Evolutionary conservation across 139 green algal species (phyloP).

Genomic region (Zygnema cylindricum): DNA sequence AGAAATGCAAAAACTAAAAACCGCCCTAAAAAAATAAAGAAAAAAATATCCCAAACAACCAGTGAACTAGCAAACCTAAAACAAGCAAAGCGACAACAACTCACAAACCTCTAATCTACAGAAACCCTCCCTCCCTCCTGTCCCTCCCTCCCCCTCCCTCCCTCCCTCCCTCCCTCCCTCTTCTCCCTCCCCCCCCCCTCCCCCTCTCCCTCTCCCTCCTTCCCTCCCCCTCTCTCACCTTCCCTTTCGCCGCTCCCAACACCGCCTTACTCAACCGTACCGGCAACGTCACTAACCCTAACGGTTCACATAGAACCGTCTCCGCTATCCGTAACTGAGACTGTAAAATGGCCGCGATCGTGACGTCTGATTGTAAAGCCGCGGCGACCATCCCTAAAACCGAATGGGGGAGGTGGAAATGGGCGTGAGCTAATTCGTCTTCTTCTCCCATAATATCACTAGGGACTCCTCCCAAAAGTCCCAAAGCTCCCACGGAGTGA

Average conservation of each 20-base stretch:
- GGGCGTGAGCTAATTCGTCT: conserved; percentile 11
- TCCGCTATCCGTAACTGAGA: conserved; percentile 34
- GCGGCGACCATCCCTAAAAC: conserved; percentile 34
- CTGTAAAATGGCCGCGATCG: conserved; percentile 51
- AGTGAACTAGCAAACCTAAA: no score
- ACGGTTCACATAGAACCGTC: conserved; percentile 52
- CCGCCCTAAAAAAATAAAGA: no score
- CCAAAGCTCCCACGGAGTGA: neutral
- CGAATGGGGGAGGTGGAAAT: conserved; percentile 58
- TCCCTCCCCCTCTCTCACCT: no score
- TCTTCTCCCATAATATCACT: neutral
- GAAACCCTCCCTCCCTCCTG: no score
- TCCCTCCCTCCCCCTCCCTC: no score
- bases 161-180: no score
- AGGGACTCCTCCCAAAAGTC: neutral
- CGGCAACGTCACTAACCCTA: conserved; percentile 37
- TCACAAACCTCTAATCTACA: no score
- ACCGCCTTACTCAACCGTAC: conserved; percentile 52
- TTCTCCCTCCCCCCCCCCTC: no score
- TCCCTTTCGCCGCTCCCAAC: conserved; percentile 33
- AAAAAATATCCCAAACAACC: no score
- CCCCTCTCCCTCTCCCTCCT: no score
- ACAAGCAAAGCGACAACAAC: no score
- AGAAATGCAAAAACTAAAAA: no score
- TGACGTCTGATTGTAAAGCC: conserved; percentile 49